Evolutionary conservation across 1,284 basidiomycete species (phyloP).

Genomic region (Ustilago xerochloae): DNA sequence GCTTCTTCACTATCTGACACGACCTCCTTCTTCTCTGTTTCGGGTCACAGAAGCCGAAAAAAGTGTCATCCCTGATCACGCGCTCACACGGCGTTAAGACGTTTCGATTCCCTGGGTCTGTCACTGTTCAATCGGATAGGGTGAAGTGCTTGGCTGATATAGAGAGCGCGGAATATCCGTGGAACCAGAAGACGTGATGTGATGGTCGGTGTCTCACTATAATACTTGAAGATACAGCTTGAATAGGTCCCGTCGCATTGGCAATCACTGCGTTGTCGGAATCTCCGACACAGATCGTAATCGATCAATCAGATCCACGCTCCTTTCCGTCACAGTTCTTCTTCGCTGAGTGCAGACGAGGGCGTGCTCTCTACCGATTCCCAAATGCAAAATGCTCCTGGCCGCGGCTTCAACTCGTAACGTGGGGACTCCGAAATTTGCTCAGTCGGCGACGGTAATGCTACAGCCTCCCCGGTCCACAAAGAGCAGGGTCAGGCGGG

Average conservation of each 20-base stretch:
- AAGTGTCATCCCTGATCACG: conserved; percentile 2
- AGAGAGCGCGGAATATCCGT: not conserved
- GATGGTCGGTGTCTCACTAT: too few species aligned
- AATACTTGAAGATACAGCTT: too few species aligned
- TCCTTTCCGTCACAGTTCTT: not conserved
- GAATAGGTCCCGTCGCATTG: too few species aligned
- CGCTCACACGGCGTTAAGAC: not conserved
- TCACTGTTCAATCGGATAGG: not conserved
- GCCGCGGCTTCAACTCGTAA: not conserved
- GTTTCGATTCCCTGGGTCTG: not conserved
- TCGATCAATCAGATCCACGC: not conserved
- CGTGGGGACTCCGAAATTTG: not conserved
- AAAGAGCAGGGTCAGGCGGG: not conserved
- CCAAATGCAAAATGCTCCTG: too few species aligned
- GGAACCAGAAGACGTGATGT: too few species aligned
- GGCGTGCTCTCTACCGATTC: too few species aligned
- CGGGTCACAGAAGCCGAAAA: not conserved
- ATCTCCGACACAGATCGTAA: not conserved
- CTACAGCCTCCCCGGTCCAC: not conserved
- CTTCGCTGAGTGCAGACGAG: conserved; percentile 1
- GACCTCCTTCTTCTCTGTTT: not conserved
- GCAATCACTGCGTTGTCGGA: too few species aligned
- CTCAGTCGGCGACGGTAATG: not conserved
- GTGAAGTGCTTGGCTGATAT: too few species aligned
- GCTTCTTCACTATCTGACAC: not conserved